Base-by-base conservation (phyloP, 2,329 filamentous ascomycete genomes). In the Metarhizium album region DNA sequence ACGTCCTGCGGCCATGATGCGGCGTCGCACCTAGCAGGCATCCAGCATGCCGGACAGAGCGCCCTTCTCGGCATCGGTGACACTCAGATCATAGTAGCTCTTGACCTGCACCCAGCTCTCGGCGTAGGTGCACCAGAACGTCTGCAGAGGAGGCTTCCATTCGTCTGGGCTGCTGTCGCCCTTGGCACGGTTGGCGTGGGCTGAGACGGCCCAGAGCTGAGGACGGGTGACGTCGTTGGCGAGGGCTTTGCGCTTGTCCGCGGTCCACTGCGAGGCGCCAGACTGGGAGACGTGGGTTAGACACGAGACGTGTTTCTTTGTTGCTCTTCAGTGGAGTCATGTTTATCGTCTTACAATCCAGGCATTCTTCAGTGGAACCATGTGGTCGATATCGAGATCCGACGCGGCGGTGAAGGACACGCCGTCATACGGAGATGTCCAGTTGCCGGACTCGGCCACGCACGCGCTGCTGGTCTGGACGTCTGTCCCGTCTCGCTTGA, bases 361-460 rank as follows among this genome's bases (percentile, higher is more conserved):
- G 4, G 87, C 86, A 61, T 90, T 88, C 62, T 84, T 83, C 54
- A 94, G 65, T 1, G 88, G 87, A 2, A 94, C 86, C 68, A 93
- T 75, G 64, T 93, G 88, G 64, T 93, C 88, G 53, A 93, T 91
- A 58, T 91, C 86, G 1, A 93, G 65, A 58, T 90, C 84, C 18
- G 74, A 77, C 1, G 86, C 78, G 0, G 72, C 70, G 0, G 79
- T 84, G 83, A 84, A 89, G 1, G 74, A 80, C 0, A 70, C 82
- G 16, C 86, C 86, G 60, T 91, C 87, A 63, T 86, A 93, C 0
- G 85, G 84, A 35, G 79, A 83, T 40, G 64, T 67, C 87, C 88
- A 93, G 0, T 70, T 73, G 4, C 88, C 87, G 3, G 78, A 80
- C 0, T 75, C 82, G 0, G 84, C 67, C 1, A 74, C 68, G 66